Evolutionary conservation across 768 basidiomycete genomes (phyloP).

Genomic region (Mycena floridula): DNA sequence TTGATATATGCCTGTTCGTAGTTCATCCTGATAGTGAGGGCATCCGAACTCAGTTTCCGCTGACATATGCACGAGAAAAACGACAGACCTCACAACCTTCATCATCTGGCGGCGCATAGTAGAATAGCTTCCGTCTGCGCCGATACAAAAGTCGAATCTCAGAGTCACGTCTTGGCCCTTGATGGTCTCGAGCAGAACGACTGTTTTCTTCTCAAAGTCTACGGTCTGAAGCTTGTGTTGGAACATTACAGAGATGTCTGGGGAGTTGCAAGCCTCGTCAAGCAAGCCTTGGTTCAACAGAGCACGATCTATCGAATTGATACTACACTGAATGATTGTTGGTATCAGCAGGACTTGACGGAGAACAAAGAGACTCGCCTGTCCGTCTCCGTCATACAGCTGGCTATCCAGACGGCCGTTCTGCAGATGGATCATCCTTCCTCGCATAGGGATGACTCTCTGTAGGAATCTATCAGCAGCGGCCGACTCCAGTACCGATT

Average conservation of each 20-base stretch:
- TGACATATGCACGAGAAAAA: constrained; percentile 20
- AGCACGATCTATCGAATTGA: constrained; percentile 89
- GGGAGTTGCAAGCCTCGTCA: constrained; percentile 57
- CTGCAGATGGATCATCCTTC: constrained; percentile 87
- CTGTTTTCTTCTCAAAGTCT: constrained; percentile 62
- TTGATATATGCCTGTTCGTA: constrained; percentile 93
- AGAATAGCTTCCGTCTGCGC: constrained; percentile 93
- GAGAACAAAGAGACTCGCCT: constrained; percentile 43
- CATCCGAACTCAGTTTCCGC: neutral
- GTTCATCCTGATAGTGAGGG: constrained; percentile 74
- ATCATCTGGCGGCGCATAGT: constrained; percentile 91
- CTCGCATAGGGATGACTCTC: constrained; percentile 87
- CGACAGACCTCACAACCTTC: constrained; percentile 78
- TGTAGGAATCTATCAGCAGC: constrained; percentile 61
- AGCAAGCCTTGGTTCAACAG: constrained; percentile 85
- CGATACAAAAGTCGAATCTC: constrained; percentile 76
- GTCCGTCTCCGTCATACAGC: constrained; percentile 80
- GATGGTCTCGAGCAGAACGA: constrained; percentile 44
- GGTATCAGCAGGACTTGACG: constrained; percentile 12
- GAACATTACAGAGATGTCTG: constrained; percentile 69
- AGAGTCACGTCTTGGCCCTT: constrained; percentile 37
- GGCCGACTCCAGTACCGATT: constrained; percentile 66
- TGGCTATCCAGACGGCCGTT: constrained; percentile 76
- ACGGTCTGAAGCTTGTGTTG: constrained; percentile 71
- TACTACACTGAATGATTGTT: constrained; percentile 52